Base-by-base conservation (phyloP, 2,329 filamentous ascomycete species). In the Ophiobolus disseminans region DNA sequence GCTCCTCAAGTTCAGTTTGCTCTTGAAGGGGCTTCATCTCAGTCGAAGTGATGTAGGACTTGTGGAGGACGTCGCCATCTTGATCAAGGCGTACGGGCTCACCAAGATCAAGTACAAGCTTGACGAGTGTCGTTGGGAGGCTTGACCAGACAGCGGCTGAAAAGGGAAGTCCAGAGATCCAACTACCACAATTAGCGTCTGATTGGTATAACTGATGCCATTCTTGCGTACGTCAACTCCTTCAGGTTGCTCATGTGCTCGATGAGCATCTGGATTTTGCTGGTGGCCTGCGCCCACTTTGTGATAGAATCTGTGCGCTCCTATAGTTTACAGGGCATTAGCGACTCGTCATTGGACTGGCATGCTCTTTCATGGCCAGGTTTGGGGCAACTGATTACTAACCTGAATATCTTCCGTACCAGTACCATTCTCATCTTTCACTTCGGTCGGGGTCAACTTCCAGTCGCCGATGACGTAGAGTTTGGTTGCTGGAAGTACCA, bases 171-270 rank as follows among this genome's bases (percentile, higher is more conserved):
- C 45, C 55, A 2, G 61, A 60, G 13, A 62, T 55, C 69, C 68
- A 72, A 1, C 68, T 71, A n/a, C 4, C 4, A 14, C 9, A 26
- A 14, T 60, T 10, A 47, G 47, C 10, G 22, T 17, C 5, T n/a
- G 5, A 35, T 14, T n/a, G 5, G 0, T 4, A 10, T 13, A 17
- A n/a, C 2, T 10, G 14, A n/a, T 22, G 37, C 16, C 6, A 62
- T 65, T 57, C 44, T n/a, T n/a, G n/a, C n/a, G n/a, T n/a, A 70
- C 67, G 64, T 63, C 8, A 72, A 41, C 35, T 70, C 66, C 21
- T 58, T 54, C 9, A 72, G 48, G 11, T 43, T 50, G 3, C 30
- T 16, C 58, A 69, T 65, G 19, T 57, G 41, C 13, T 45, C 26
- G 5, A 69, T 55, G 3, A 70, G 43, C 30, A 47, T 41, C 14